phyloP scores from a whole-genome alignment of 805 yeast genomes.

The Barnettozyma sucrosica region DNA sequence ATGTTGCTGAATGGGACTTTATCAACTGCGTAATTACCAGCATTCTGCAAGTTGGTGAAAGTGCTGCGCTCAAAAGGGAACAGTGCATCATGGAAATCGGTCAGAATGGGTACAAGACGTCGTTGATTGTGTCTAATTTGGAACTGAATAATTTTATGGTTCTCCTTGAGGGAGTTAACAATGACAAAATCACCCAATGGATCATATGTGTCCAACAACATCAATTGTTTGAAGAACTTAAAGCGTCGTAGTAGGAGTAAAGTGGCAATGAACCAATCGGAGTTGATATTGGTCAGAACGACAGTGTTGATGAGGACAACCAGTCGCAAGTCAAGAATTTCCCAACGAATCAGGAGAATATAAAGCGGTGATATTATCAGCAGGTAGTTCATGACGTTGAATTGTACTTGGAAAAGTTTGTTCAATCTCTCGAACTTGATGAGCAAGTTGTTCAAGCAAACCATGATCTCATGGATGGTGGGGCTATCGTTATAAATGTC shows the following conservation, averaged over 20 bases:
- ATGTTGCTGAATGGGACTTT: slow-evolving; percentile 41
- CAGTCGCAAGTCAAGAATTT: background rate
- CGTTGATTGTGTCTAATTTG: slow-evolving; percentile 52
- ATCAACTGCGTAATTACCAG: slow-evolving; percentile 32
- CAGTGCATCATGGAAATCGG: slow-evolving; percentile 36
- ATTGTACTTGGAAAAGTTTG: background rate
- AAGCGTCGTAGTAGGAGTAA: slow-evolving; percentile 3
- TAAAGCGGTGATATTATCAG: slow-evolving; percentile 7
- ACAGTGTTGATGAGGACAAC: slow-evolving; percentile 2
- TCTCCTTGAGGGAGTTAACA: slow-evolving; percentile 6
- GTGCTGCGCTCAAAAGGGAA: slow-evolving; percentile 48
- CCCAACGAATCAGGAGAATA: slow-evolving; percentile 4
- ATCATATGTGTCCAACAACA: slow-evolving; percentile 3
- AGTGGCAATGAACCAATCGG: slow-evolving; percentile 6
- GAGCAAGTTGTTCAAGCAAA: slow-evolving; percentile 4
- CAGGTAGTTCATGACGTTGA: slow-evolving; percentile 7
- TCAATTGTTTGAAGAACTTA: slow-evolving; percentile 5
- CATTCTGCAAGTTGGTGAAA: slow-evolving; percentile 36
- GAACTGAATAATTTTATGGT: slow-evolving; percentile 40
- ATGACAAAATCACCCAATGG: slow-evolving; percentile 3
- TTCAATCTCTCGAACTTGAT: slow-evolving; percentile 1
- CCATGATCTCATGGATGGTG: slow-evolving; percentile 7
- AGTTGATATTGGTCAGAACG: slow-evolving; percentile 5
- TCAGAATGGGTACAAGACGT: slow-evolving; percentile 23
- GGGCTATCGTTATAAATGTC: slow-evolving; percentile 8